Base-by-base conservation (phyloP, 164 flowering plant species). In the Stephania japonica region DNA sequence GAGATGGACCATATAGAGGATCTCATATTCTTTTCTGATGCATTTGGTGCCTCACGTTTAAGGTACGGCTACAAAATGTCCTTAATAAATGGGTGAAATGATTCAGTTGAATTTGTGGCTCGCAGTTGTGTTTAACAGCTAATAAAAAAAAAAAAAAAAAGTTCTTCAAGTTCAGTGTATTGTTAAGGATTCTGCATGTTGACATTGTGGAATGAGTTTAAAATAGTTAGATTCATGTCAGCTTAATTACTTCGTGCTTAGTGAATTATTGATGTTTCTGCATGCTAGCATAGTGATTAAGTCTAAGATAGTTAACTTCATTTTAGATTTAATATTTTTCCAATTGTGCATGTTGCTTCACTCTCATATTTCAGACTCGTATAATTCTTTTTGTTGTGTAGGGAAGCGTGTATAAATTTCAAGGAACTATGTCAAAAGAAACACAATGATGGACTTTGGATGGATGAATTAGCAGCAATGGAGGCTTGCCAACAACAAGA, bases 21-120 rank as follows among this genome's bases (percentile, higher is more conserved):
- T 80, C 93, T 94, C 38, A 72, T 91, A 68, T 78, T 79, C 25
- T 94, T 94, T 84, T 78, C 94, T 42, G 92, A 90, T 82, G 85
- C 88, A 70, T 94, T 94, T 83, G 98, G 96, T 75, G 97, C 96
- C 81, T 80, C 87, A 7, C 98, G 97, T 66, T 83, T 94, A 78
- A 94, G 96, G 98, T 94, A 81, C 62, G 47, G 25, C 67, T 67
- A 62, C 32, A 25, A n/a, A 12, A 25, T 11, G 56, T n/a, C 43
- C 47, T 27, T 42, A 14, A 59, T 42, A 23, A 18, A 23, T 13
- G 42, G 1, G 42, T 68, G 7, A 38, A 61, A 23, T 16, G 43
- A 2, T 13, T 59, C 56, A n/a, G 38, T 2, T 32, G 38, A 0
- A 32, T 32, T 32, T 32, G 38, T 32, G 4, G 38, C 38, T 32